Conservation (phyloP, 225 moss, liverwort and hornwort species). For the Neckera pumila region DNA sequence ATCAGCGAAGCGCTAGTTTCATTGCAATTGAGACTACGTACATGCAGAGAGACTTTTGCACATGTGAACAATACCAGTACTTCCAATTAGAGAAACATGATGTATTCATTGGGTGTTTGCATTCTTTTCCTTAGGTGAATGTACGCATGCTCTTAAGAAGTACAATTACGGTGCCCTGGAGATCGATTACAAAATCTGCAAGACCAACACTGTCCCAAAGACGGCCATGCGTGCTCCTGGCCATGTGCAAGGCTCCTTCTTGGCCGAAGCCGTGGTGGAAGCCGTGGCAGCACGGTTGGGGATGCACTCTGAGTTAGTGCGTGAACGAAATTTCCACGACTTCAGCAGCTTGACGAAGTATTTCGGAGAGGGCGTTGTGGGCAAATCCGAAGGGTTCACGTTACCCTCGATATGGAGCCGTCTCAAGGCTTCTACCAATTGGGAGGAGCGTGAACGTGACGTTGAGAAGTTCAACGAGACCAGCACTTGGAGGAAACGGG, state of each 20-base stretch:
- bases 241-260: constrained; percentile 51
- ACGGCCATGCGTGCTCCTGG: constrained; percentile 59
- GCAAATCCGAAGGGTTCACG: constrained; percentile 17
- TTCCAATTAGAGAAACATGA: neutral
- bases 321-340: constrained; percentile 61
- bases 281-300: constrained; percentile 62
- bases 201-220: constrained; percentile 44
- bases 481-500: constrained; percentile 61
- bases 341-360: constrained; percentile 25
- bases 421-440: constrained; percentile 37
- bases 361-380: neutral
- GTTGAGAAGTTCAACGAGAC: constrained; percentile 32
- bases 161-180: constrained; percentile 57
- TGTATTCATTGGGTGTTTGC: neutral
- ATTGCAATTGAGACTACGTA: neutral
- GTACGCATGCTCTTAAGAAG: constrained; percentile 1
- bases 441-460: constrained; percentile 17
- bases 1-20: neutral
- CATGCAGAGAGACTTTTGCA: neutral
- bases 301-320: constrained; percentile 30
- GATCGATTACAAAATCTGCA: constrained; percentile 24
- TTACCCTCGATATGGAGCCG: constrained; percentile 43
- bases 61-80: neutral
- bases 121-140: neutral
- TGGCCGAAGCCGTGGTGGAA: constrained; percentile 55